Evolutionary conservation across 352 stramenopile genomes (phyloP), one percentile per base, ranked within the genome.

Genomic region (Phytophthora sp.): DNA sequence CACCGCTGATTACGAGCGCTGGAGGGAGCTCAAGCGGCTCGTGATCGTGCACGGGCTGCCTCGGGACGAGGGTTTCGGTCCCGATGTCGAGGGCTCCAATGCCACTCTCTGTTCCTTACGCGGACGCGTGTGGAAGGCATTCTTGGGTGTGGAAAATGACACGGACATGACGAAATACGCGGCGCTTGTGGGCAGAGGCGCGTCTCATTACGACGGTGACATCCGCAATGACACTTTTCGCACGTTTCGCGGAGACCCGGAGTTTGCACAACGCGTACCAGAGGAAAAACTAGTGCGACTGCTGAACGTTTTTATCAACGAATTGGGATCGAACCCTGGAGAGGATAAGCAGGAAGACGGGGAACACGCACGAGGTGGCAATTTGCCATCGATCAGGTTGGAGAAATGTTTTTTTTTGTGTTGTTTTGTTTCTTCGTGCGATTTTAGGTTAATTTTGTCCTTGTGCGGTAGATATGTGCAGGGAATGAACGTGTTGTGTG

Each of bases 221-320:
- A 98, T 98, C 55, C 80, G 88, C 18, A 96, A 98, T 62, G 92
- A 98, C 64, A 97, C 91, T 15, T 97, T 98, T 57, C 83, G 90
- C 5, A 98, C 91, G 18, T 97, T 98, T 56, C 83, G 88, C 35
- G 88, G 90, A 1, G 89, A 97, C 54, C 74, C 81, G 23, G 90
- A 90, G 45, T 98, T 98, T 62, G 87, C 87, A 4, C 70, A 93
- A 38, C 86, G 89, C 11, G 92, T 98, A 23, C 90, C 90, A 11
- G 91, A 97, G 66, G 84, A 93, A 51, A 97, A 96, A 63, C 76
- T 98, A n/a, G 91, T 89, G 39, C 79, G 91, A 4, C 68, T 98
- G 9, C 77, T 98, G 4, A 98, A 98, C 69, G 91, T 93, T 9
- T 98, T 97, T 68, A 92, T 98, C 56, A 92, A 94, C 50, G 82